Conservation (phyloP, 2,329 filamentous ascomycete species). For the Fusarium sp. region DNA sequence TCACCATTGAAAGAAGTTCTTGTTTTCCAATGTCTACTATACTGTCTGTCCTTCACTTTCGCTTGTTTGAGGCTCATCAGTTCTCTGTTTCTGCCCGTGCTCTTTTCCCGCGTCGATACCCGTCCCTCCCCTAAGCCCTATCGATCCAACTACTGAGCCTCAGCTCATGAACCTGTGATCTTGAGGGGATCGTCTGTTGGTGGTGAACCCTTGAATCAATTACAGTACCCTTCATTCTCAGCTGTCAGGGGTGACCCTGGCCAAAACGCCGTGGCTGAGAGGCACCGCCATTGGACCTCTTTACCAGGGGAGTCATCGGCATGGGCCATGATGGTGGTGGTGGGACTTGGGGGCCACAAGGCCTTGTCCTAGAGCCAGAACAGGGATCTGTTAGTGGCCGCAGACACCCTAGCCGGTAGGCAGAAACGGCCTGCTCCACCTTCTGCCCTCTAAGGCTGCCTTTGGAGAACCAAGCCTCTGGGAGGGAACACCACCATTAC, state of each 20-base stretch:
- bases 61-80: slow-evolving; percentile 11
- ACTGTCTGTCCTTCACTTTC: slow-evolving; percentile 1
- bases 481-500: slow-evolving; percentile 42
- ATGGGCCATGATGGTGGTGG: slow-evolving; percentile 17
- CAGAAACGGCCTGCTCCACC: slow-evolving; percentile 46
- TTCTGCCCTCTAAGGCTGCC: slow-evolving; percentile 33
- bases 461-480: slow-evolving; percentile 37
- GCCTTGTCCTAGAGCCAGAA: slow-evolving; percentile 12
- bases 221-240: slow-evolving; percentile 5
- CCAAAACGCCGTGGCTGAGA: slow-evolving; percentile 37
- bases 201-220: neutral
- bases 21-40: neutral
- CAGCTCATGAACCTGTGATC: slow-evolving; percentile 4
- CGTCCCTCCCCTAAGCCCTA: slow-evolving; percentile 19
- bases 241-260: slow-evolving; percentile 13
- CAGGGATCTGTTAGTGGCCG: slow-evolving; percentile 39
- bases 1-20: neutral
- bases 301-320: slow-evolving; percentile 47
- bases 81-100: slow-evolving; percentile 20
- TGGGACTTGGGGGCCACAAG: slow-evolving; percentile 23
- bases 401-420: slow-evolving; percentile 38
- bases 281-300: slow-evolving; percentile 2
- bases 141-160: slow-evolving; percentile 27
- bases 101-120: slow-evolving; percentile 34
- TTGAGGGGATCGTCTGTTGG: neutral